phyloP scores from a whole-genome alignment of 495 filamentous ascomycete genomes.

The Saxophila tyrrhenica region DNA sequence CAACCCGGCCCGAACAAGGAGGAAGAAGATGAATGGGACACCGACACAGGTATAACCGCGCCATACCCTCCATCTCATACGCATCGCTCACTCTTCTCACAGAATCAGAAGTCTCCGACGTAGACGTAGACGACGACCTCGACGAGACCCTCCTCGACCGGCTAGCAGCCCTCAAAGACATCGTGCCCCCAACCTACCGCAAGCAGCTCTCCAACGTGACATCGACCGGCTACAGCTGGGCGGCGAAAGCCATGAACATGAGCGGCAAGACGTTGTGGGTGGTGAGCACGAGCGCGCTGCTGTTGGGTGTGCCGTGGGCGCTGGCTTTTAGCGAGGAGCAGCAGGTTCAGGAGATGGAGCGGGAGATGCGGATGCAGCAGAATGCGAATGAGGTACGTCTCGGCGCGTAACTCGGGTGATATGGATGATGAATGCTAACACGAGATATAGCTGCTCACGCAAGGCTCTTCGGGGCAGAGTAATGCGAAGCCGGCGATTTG shows the following conservation, averaged over 20 bases:
- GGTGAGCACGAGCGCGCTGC: conserved; percentile 70
- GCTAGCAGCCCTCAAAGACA: conserved; percentile 76
- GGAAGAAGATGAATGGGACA: conserved; percentile 71
- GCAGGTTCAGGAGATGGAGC: conserved; percentile 90
- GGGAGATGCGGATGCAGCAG: conserved; percentile 86
- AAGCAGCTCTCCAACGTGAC: conserved; percentile 52
- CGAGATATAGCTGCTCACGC: conserved; percentile 2
- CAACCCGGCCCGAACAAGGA: conserved; percentile 59
- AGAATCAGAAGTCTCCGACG: conserved; percentile 50
- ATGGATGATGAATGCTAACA: background rate
- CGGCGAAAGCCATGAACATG: conserved; percentile 52
- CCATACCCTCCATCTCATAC: conserved; percentile 4
- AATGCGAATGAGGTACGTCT: conserved; percentile 55
- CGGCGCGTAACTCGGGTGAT: background rate
- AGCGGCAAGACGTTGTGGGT: conserved; percentile 80
- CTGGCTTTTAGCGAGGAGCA: conserved; percentile 91
- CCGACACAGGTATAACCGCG: conserved; percentile 61
- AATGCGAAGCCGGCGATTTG: background rate
- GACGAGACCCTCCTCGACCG: conserved; percentile 66
- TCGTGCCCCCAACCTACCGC: conserved; percentile 74
- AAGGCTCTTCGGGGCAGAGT: background rate
- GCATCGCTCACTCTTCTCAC: too few species aligned
- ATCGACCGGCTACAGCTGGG: conserved; percentile 43
- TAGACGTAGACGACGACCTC: conserved; percentile 34
- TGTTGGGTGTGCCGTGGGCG: conserved; percentile 86